Evolutionary conservation across 1,139 yeast species (phyloP).

Genomic region (Sugiyamaella neomexicana): DNA sequence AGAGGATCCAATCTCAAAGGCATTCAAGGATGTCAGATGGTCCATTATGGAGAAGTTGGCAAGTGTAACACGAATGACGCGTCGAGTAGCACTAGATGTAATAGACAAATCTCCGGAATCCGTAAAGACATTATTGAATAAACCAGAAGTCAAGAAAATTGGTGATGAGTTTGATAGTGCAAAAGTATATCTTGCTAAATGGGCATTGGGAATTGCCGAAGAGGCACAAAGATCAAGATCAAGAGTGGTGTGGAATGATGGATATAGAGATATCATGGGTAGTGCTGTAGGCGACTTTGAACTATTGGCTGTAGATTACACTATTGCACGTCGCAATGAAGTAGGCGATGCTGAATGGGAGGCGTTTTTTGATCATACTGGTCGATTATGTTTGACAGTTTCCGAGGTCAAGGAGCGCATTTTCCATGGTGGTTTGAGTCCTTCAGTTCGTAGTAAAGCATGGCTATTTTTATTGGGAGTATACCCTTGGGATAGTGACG

Average conservation of each 20-base stretch:
- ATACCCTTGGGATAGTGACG: conserved; percentile 84
- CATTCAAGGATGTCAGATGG: conserved; percentile 77
- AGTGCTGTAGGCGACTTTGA: conserved; percentile 71
- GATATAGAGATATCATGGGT: conserved; percentile 51
- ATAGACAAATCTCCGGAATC: conserved; percentile 66
- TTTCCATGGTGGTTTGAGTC: conserved; percentile 84
- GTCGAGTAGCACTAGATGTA: conserved; percentile 56
- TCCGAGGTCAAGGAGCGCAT: conserved; percentile 76
- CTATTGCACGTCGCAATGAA: conserved; percentile 67
- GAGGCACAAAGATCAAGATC: conserved; percentile 79
- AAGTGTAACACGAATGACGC: conserved; percentile 68
- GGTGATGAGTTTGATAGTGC: conserved; percentile 95
- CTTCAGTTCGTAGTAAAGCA: conserved; percentile 63
- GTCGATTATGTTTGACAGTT: conserved; percentile 68
- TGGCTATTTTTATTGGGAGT: conserved; percentile 86
- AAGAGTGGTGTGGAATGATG: conserved; percentile 45
- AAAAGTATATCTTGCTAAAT: conserved; percentile 85
- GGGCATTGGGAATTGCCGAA: conserved; percentile 95
- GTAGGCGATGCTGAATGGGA: conserved; percentile 78
- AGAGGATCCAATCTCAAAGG: conserved; percentile 34
- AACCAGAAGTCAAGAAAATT: conserved; percentile 76
- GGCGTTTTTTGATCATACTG: conserved; percentile 75
- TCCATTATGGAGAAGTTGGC: conserved; percentile 81
- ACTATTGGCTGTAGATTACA: conserved; percentile 54
- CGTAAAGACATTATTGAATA: conserved; percentile 61